Evolutionary conservation across 1,284 basidiomycete genomes (phyloP), one percentile per base, ranked within the genome.

Genomic region (Pascua sp.): DNA sequence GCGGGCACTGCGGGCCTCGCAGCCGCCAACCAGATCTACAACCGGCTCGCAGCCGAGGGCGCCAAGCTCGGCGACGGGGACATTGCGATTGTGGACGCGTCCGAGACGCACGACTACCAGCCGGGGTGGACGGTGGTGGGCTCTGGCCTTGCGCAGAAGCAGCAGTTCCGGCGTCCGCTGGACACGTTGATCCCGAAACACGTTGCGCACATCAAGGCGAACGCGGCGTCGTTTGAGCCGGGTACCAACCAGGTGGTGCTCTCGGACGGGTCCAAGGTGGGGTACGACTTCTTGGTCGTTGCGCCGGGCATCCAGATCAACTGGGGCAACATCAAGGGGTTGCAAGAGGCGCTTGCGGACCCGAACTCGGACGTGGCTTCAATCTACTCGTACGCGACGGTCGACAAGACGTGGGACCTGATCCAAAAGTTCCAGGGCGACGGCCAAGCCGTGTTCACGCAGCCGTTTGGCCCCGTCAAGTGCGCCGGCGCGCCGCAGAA

Each of bases 401-500:
- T 86, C 69, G 90, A 95, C 77, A 93, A 91, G 78, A 84, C 85
- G 5, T 94, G 90, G 90, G 78, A 81, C 50, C 85, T 91, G 66
- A 86, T 95, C 49, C 84, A 90, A 58, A 80, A 82, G 10, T 82
- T 94, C 62, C 83, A 87, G 51, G 80, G 81, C 5, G 93, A 91
- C 16, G 85, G 73, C 37, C 66, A 70, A 51, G 93, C 94, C 2
- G 84, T 98, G 68, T 98, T 98, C 79, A 98, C 95, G 0, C 95
- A 98, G 75, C 95, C 94, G 37, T 85, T 88, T n/a, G 92, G 94
- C 18, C 80, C 91, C 24, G 85, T 98, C 76, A 98, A 98, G 79
- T 98, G 94, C 73, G 90, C 93, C 53, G 95, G 95, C 76, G 91
- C 90, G 13, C 91, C 90, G 16, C 90, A 92, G 71, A 94, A 94